A percentile compares a stretch with the other conserved stretches of the same genome.
Evolutionary conservation across 805 yeast genomes (phyloP).

Genomic region (Cyberlindnera subsufficiens): DNA sequence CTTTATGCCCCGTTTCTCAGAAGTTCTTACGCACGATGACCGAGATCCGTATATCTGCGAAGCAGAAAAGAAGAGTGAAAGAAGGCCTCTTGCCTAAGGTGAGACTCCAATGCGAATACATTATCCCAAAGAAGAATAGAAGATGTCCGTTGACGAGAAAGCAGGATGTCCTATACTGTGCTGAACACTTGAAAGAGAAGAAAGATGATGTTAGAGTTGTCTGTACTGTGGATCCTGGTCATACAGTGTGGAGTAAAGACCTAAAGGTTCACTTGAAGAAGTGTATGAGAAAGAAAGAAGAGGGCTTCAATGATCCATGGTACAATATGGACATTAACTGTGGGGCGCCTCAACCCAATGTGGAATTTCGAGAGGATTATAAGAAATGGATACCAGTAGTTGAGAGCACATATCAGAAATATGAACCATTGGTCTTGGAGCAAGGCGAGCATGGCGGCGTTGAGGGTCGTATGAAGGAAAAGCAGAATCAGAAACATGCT

Average conservation of each 20-base stretch:
- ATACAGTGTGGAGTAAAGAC: slow-evolving; percentile 60
- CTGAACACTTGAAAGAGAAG: slow-evolving; percentile 45
- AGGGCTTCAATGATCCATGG: slow-evolving; percentile 39
- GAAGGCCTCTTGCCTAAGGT: slow-evolving; percentile 4
- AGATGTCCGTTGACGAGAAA: slow-evolving; percentile 58
- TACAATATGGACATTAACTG: slow-evolving; percentile 41
- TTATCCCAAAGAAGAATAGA: slow-evolving; percentile 44
- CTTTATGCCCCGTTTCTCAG: no score
- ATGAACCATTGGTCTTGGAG: slow-evolving; percentile 25
- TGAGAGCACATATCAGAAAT: slow-evolving; percentile 30
- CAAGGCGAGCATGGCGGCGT: slow-evolving; percentile 23
- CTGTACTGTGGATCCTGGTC: slow-evolving; percentile 75
- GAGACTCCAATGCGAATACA: slow-evolving; percentile 39
- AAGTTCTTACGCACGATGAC: background rate
- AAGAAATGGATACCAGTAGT: slow-evolving; percentile 29
- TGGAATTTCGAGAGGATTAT: slow-evolving; percentile 16
- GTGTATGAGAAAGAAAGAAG: slow-evolving; percentile 44
- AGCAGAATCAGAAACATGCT: slow-evolving; percentile 67
- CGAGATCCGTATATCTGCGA: slow-evolving; percentile 1
- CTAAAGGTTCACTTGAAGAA: slow-evolving; percentile 50
- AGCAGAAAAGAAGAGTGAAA: background rate
- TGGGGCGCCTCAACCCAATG: background rate
- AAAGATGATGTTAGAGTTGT: slow-evolving; percentile 41
- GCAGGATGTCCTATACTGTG: slow-evolving; percentile 45
- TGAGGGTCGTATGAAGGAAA: slow-evolving; percentile 25